Evolutionary conservation across 805 yeast genomes (phyloP), one percentile per base, ranked within the genome.

Genomic region (Saccharomycopsis malanga): DNA sequence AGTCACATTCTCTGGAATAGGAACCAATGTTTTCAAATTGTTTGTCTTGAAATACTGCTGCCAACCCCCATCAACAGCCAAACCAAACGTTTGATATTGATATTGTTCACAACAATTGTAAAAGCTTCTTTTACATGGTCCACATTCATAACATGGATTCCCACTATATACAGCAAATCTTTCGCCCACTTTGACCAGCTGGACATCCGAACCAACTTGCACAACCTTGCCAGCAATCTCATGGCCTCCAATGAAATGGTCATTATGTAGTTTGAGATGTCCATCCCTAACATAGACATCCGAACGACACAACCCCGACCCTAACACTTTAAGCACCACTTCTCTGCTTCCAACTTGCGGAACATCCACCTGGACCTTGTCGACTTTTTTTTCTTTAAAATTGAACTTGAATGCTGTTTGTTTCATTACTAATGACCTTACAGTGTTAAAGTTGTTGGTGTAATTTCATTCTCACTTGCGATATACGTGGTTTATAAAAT

Each of bases 41-140:
- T 14, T 9, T 4, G 41, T 34, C 6, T 42, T 20, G 5, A 61
- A 37, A 44, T 61, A 64, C 44, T 61, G 55, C 50, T 63, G 63
- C 49, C 61, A 64, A 9, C 68, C 67, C 9, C 68, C 68, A 27
- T 58, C 59, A 30, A 45, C 45, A 5, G 60, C 60, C 6, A 63
- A 42, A 1, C 68, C 68, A 35, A 47, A 58, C 39, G 56, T 23
- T 9, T 18, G 20, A 12, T 10, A 4, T 4, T 4, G 4, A 14
- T 7, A 20, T 4, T 14, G 17, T 7, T 14, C 17, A 17, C 49
- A 46, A 39, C 45, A 63, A 93, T 91, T 91, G 98, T 98, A 98
- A 98, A 76, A 75, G 95, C 73, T 87, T 87, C 81, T 85, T 91
- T 74, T 98, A 98, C 83, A 83, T 85, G 74, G 98, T 97, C 69